Percentiles rank a stretch among this genome's conserved stretches.
These are phyloP conservation scores for Angophora floribunda DNA, from an alignment of 345 rosid species.

Conservation along the genomic window DNA sequence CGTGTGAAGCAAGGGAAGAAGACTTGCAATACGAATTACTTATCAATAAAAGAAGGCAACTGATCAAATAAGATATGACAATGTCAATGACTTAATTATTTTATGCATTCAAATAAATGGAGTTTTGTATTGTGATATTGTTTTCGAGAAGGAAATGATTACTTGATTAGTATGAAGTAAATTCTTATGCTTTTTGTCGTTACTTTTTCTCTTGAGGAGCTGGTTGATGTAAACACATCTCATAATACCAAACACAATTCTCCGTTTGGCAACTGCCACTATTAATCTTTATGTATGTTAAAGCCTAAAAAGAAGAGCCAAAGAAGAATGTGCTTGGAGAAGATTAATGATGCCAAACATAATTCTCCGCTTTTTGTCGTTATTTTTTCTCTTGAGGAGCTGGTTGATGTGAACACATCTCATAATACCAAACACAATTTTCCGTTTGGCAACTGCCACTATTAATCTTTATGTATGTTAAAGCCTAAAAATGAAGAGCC, in stretches of 20 bases:
- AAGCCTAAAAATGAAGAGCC: background rate
- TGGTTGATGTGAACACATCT: background rate
- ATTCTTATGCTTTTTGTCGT: background rate
- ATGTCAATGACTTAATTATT: background rate
- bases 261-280: background rate
- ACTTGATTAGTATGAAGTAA: background rate
- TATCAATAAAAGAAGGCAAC: background rate
- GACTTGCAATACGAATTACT: background rate
- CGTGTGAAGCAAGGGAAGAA: background rate
- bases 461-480: background rate
- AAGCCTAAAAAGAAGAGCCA: background rate
- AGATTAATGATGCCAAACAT: background rate
- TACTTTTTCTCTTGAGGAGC: fast-evolving
- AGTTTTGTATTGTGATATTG: background rate
- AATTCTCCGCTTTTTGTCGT: no score
- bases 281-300: background rate
- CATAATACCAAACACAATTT: background rate
- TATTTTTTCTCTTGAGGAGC: background rate
- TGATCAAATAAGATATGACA: background rate
- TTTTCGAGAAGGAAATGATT: background rate
- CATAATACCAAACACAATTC: background rate
- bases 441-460: background rate
- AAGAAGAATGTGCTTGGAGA: background rate
- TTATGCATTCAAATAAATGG: background rate
- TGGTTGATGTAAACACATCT: background rate